A percentile compares a stretch with the other conserved stretches of the same genome.
Evolutionary conservation across 257 asterid species (phyloP).

Genomic region (Craterostigma plantagineum): DNA sequence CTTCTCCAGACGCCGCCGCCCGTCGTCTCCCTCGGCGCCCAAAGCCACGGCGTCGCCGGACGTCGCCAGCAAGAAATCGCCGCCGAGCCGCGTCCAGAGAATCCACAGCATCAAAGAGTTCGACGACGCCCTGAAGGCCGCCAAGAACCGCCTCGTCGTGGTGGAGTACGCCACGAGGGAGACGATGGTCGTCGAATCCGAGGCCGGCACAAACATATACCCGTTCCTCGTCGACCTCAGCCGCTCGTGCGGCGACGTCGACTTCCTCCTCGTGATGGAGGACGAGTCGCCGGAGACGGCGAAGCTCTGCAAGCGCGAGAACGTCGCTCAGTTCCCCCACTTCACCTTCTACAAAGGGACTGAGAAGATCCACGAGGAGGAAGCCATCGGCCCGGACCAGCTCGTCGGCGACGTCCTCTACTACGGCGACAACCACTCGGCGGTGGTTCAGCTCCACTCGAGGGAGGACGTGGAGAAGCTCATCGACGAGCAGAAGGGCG

Average conservation of each 20-base stretch:
- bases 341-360: slow-evolving; percentile 83
- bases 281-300: slow-evolving; percentile 65
- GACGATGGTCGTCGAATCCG: slow-evolving; percentile 25
- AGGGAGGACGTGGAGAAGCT: slow-evolving; percentile 60
- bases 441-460: slow-evolving; percentile 64
- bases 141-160: slow-evolving; percentile 64
- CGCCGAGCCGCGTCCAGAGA: slow-evolving; percentile 38
- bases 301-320: slow-evolving; percentile 57
- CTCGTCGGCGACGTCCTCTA: slow-evolving; percentile 79
- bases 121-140: slow-evolving; percentile 51
- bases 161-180: slow-evolving; percentile 60
- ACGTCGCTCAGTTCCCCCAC: slow-evolving; percentile 54
- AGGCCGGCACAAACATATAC: slow-evolving; percentile 41
- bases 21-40: not conserved
- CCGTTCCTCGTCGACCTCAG: slow-evolving; percentile 87
- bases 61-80: slow-evolving; percentile 16
- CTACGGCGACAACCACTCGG: slow-evolving; percentile 86
- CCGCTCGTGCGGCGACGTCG: slow-evolving; percentile 75
- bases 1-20: slow-evolving; percentile 1
- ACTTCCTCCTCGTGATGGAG: slow-evolving; percentile 67
- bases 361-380: slow-evolving; percentile 95
- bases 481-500: slow-evolving; percentile 38
- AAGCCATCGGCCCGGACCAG: slow-evolving; percentile 69
- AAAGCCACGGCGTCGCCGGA: slow-evolving; percentile 43
- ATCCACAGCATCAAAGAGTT: slow-evolving; percentile 51